Percentiles rank a stretch among this genome's conserved stretches.
phyloP scores from a whole-genome alignment of 495 filamentous ascomycete species.

The Penicillium tannophilum region DNA sequence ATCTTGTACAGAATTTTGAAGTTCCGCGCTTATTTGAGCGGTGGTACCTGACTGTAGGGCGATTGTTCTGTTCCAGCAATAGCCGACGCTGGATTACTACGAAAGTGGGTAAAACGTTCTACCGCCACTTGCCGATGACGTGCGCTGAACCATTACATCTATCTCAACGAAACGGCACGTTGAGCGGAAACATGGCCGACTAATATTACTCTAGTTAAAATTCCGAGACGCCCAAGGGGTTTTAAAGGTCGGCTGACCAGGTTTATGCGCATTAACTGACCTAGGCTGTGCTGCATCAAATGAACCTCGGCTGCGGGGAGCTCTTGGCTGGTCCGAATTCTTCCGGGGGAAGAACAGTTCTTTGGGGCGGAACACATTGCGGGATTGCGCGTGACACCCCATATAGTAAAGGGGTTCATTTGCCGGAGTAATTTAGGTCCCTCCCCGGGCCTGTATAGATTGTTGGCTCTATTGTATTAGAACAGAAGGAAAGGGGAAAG shows the following conservation, averaged over 20 bases:
- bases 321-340: conserved; percentile 29
- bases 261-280: conserved; percentile 10
- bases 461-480: neutral
- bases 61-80: neutral
- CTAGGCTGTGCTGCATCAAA: neutral
- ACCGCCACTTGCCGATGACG: conserved; percentile 16
- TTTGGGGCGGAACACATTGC: neutral
- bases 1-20: neutral
- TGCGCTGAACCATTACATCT: neutral
- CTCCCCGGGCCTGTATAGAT: conserved; percentile 1
- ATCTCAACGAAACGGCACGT: neutral
- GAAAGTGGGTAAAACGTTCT: conserved; percentile 27
- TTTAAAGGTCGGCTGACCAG: conserved; percentile 13
- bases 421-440: conserved; percentile 20
- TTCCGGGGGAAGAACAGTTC: conserved; percentile 18
- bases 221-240: neutral
- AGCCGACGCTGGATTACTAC: neutral
- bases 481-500: neutral
- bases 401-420: conserved; percentile 1
- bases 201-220: neutral
- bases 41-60: neutral
- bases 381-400: neutral
- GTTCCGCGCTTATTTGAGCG: neutral
- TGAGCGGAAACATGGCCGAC: neutral
- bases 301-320: conserved; percentile 39